Percentiles rank a stretch among this genome's conserved stretches.
These are phyloP conservation scores for Podospora anserina DNA, from an alignment of 495 filamentous ascomycete species.

Conservation along the genomic window DNA sequence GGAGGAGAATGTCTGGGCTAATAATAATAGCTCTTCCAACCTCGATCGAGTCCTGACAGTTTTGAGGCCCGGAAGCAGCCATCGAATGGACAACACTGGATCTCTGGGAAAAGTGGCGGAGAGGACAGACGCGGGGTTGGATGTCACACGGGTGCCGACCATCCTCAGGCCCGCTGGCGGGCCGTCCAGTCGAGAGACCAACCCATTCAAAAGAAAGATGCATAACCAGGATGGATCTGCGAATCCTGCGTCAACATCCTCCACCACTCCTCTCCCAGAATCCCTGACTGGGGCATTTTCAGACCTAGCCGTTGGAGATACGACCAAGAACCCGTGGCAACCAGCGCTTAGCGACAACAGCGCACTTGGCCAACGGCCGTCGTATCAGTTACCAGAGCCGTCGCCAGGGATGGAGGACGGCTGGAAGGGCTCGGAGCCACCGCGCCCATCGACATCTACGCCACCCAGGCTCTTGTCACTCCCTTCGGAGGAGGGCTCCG, in stretches of 20 bases:
- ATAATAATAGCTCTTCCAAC: constrained; percentile 15
- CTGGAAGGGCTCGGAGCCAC: constrained; percentile 39
- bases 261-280: constrained; percentile 21
- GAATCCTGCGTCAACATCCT: constrained; percentile 4
- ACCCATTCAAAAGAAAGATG: constrained; percentile 52
- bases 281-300: constrained; percentile 32
- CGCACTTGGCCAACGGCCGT: constrained; percentile 8
- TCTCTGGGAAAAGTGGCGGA: constrained; percentile 11
- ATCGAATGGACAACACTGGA: constrained; percentile 7
- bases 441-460: constrained; percentile 30
- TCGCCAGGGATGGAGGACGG: constrained; percentile 30
- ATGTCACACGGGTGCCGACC: constrained; percentile 29
- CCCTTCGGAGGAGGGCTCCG: constrained; percentile 31
- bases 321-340: constrained; percentile 53
- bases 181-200: constrained; percentile 42
- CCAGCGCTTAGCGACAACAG: constrained; percentile 35
- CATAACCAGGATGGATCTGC: constrained; percentile 9
- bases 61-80: constrained; percentile 24
- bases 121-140: constrained; percentile 19
- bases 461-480: constrained; percentile 31
- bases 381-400: constrained; percentile 27
- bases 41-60: constrained; percentile 21
- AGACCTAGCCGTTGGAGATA: constrained; percentile 38
- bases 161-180: constrained; percentile 36
- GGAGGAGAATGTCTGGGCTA: constrained; percentile 28